A percentile compares a stretch with the other conserved stretches of the same genome.
Evolutionary conservation across 1,139 yeast species (phyloP).

Genomic region (Yamadazyma triangularis): DNA sequence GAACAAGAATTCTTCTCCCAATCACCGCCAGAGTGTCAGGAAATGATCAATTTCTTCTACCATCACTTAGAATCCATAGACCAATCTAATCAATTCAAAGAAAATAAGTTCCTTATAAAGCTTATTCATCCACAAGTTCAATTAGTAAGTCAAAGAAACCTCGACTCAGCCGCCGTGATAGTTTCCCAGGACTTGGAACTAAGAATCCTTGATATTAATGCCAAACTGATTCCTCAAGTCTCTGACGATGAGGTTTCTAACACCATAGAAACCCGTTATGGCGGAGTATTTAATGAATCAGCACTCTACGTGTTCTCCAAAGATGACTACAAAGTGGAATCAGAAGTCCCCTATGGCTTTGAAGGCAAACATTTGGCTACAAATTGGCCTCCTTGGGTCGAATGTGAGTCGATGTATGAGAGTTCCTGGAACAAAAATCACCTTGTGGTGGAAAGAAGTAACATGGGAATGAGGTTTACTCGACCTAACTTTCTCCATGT

Average conservation of each 20-base stretch:
- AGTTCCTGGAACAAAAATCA: constrained; percentile 51
- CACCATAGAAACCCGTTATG: constrained; percentile 67
- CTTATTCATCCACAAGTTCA: constrained; percentile 45
- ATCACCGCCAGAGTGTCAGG: constrained; percentile 23
- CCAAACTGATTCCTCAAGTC: constrained; percentile 41
- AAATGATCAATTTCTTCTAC: constrained; percentile 31
- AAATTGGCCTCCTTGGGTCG: constrained; percentile 85
- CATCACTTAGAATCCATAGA: constrained; percentile 25
- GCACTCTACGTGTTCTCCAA: constrained; percentile 62
- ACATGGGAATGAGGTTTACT: constrained; percentile 58
- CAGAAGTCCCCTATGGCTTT: constrained; percentile 23
- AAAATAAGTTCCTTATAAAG: constrained; percentile 35
- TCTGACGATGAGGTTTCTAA: constrained; percentile 38
- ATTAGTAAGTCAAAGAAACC: constrained; percentile 28
- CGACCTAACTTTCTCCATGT: constrained; percentile 61
- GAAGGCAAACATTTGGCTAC: constrained; percentile 16
- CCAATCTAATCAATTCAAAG: constrained; percentile 28
- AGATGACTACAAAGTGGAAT: constrained; percentile 26
- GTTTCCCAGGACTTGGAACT: constrained; percentile 71
- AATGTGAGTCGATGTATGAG: constrained; percentile 69
- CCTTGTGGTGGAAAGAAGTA: constrained; percentile 58
- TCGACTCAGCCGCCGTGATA: constrained; percentile 41
- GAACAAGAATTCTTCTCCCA: constrained; percentile 11
- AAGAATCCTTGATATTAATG: constrained; percentile 56
- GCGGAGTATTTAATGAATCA: constrained; percentile 63